Evolutionary conservation across 805 yeast species (phyloP), one percentile per base, ranked within the genome.

Genomic region (Candida vartiovaarae): DNA sequence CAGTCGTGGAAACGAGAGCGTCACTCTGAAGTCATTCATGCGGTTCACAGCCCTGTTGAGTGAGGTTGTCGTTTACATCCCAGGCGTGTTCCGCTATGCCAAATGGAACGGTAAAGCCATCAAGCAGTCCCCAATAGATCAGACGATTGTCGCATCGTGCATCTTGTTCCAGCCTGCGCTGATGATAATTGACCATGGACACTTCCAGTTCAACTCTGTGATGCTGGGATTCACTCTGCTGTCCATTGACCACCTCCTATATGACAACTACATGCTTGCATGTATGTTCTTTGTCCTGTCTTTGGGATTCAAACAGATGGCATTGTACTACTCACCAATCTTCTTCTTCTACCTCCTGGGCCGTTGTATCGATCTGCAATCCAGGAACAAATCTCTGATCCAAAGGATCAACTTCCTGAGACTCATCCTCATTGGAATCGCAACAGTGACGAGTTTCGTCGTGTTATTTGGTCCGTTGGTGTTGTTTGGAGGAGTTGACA

Each of bases 251-350:
- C 81, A 80, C 48, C 67, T 91, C 32, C 58, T 83, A 30, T 74
- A 78, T 45, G 85, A 79, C 29, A 78, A 79, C 55, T 72, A 78
- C 43, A 71, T 81, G 8, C 52, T 80, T 8, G 91, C 95, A 0
- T 80, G 95, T 4, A 62, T 84, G 2, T 80, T 83, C 66, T 93
- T 90, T 61, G 84, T 88, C 3, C 57, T 80, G 38, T 76, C 96
- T 2, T 65, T 93, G 10, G 76, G 84, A 35, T 93, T 90, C 70
- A 93, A 93, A 62, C 99, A 91, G 58, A 93, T 93, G 98, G 85
- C 96, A 1, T 70, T 93, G 30, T 93, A 90, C 63, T 93, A 89
- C 63, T 78, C 97, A 0, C 96, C 98, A 10, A 80, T 86, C 35
- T 79, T 93, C 34, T 93, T 93, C 63, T 80, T 79, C 32, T 90